Percentiles rank a stretch among this genome's conserved stretches.
These are phyloP conservation scores for Aspergillus sojae DNA, from an alignment of 2,329 filamentous ascomycete species.

Conservation along the genomic window DNA sequence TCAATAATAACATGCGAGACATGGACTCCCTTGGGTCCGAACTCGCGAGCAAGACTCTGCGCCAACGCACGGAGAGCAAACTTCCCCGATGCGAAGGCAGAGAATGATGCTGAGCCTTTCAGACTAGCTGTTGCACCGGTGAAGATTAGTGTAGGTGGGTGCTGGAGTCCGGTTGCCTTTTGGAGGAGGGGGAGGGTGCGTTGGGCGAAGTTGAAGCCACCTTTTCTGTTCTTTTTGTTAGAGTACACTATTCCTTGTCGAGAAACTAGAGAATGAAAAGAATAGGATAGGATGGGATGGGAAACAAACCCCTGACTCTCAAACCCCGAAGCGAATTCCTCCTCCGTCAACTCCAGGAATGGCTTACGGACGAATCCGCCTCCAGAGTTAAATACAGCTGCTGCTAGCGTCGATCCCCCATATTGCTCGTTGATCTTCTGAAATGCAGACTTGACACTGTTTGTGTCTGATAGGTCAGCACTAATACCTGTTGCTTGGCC, in stretches of 20 bases:
- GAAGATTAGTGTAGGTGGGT: conserved; percentile 80
- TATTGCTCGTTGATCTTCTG: conserved; percentile 58
- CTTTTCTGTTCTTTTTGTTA: conserved; percentile 41
- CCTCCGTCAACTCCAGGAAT: conserved; percentile 62
- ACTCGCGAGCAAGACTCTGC: conserved; percentile 79
- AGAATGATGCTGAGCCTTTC: conserved; percentile 69
- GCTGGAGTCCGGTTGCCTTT: conserved; percentile 54
- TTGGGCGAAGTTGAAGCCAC: conserved; percentile 77
- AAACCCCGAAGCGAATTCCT: conserved; percentile 57
- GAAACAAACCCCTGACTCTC: conserved; percentile 53
- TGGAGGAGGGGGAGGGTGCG: conserved; percentile 70
- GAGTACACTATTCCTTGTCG: too few species aligned
- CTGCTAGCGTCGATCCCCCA: conserved; percentile 48
- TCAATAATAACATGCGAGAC: conserved; percentile 82
- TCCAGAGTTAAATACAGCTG: conserved; percentile 64
- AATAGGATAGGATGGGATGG: neutral
- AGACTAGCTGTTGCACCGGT: conserved; percentile 84
- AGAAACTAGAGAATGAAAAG: too few species aligned
- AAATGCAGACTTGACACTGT: conserved; percentile 58
- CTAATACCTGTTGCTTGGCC: conserved; percentile 64
- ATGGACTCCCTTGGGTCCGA: conserved; percentile 81
- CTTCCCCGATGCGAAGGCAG: conserved; percentile 75
- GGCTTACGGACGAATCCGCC: conserved; percentile 62
- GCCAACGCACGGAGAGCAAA: conserved; percentile 75
- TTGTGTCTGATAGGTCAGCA: conserved; percentile 58